A percentile compares a stretch with the other conserved stretches of the same genome.
Conservation (phyloP, 352 stramenopile species). For the Phytophthora sansomeana region DNA sequence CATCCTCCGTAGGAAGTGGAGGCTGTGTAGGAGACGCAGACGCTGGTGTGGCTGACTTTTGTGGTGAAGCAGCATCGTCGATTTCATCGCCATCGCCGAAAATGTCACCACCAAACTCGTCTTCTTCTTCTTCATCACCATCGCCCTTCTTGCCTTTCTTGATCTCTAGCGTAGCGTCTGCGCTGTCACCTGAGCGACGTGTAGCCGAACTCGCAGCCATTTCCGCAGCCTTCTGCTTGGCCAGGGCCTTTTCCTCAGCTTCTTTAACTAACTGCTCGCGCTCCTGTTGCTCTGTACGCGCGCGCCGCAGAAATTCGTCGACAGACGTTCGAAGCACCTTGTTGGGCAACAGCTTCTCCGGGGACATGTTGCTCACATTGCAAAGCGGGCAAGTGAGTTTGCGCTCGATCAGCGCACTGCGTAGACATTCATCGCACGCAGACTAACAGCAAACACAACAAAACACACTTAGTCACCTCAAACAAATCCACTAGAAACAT, state of each 20-base stretch:
- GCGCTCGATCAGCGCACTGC: slow-evolving; percentile 75
- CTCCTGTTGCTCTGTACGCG: slow-evolving; percentile 84
- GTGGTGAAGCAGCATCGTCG: slow-evolving; percentile 32
- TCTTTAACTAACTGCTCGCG: slow-evolving; percentile 87
- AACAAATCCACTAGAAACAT: slow-evolving; percentile 3
- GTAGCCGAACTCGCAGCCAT: slow-evolving; percentile 54
- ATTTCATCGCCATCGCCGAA: slow-evolving; percentile 76
- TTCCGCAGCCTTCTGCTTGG: slow-evolving; percentile 82
- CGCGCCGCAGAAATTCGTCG: slow-evolving; percentile 83
- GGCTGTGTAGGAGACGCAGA: slow-evolving; percentile 43
- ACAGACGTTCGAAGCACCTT: slow-evolving; percentile 86
- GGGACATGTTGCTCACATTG: slow-evolving; percentile 84
- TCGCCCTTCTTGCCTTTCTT: slow-evolving; percentile 86
- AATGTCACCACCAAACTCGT: slow-evolving; percentile 89
- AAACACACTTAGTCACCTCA: slow-evolving; percentile 20
- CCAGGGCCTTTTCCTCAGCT: slow-evolving; percentile 80
- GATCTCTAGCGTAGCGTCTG: slow-evolving; percentile 85
- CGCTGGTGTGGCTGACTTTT: slow-evolving; percentile 21
- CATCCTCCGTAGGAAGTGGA: slow-evolving; percentile 48
- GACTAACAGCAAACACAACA: slow-evolving; percentile 52
- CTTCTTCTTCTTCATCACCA: slow-evolving; percentile 76
- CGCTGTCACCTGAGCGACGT: slow-evolving; percentile 69
- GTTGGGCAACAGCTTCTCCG: slow-evolving; percentile 85
- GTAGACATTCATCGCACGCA: slow-evolving; percentile 85
- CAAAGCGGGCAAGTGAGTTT: slow-evolving; percentile 87